Conservation (phyloP, 768 basidiomycete species). For the Boletus sp. region DNA sequence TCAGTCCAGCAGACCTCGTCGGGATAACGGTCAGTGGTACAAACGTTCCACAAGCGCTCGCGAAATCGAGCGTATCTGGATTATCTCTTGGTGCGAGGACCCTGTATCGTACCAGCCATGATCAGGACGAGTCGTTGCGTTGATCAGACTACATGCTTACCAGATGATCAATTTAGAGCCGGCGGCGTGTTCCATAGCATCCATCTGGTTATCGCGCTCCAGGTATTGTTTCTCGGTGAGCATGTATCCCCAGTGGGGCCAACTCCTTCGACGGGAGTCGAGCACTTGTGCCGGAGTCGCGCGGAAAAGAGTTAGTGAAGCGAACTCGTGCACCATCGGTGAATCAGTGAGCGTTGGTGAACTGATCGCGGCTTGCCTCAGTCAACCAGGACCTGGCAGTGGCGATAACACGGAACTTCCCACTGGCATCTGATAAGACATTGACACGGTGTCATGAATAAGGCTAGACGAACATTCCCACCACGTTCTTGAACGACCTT, state of each 20-base stretch:
- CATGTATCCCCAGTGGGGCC: conserved; percentile 42
- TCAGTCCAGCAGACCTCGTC: not conserved
- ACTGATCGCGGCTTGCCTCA: not conserved
- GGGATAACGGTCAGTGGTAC: not conserved
- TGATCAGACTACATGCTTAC: conserved; percentile 27
- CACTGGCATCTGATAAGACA: not conserved
- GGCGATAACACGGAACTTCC: not conserved
- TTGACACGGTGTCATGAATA: not conserved
- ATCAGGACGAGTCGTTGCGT: not conserved
- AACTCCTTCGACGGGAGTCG: conserved; percentile 37
- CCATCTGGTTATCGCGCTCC: conserved; percentile 39
- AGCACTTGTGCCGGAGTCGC: conserved; percentile 47
- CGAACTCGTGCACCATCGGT: not conserved
- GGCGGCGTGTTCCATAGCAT: conserved; percentile 42
- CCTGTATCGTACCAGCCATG: conserved; percentile 28
- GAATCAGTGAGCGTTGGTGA: not conserved
- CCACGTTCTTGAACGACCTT: no score
- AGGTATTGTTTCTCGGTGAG: conserved; percentile 42
- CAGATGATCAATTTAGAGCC: conserved; percentile 40
- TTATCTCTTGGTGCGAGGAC: conserved; percentile 53
- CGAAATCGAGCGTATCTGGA: conserved; percentile 31
- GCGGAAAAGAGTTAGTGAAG: conserved; percentile 38
- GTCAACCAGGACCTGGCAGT: not conserved
- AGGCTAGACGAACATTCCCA: not conserved
- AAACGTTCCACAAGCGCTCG: conserved; percentile 2